phyloP scores from a whole-genome alignment of 2,329 filamentous ascomycete genomes.

The Metarhizium rileyi region DNA sequence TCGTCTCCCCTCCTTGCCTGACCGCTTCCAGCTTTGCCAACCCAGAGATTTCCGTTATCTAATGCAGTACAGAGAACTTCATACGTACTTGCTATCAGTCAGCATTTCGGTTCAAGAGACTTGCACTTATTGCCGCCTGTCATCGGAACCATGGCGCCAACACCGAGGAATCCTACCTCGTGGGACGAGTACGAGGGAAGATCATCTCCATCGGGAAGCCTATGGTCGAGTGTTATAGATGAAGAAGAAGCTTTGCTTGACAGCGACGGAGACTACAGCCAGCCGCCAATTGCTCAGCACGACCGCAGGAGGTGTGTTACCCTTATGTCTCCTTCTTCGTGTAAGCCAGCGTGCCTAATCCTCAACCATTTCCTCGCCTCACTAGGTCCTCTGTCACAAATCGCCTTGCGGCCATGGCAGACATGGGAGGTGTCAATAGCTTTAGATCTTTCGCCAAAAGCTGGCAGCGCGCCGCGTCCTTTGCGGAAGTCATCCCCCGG shows the following conservation, averaged over 20 bases:
- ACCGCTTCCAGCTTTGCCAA: background rate
- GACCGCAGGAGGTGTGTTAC: constrained; percentile 20
- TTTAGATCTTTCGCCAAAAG: constrained; percentile 88
- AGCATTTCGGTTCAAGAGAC: background rate
- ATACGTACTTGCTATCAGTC: no score
- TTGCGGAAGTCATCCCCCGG: constrained; percentile 77
- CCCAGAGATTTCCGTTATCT: no score
- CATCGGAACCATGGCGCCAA: constrained; percentile 5
- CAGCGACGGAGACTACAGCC: constrained; percentile 24
- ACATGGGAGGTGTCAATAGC: constrained; percentile 85
- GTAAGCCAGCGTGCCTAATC: background rate
- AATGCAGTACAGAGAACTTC: no score
- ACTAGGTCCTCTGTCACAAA: constrained; percentile 49
- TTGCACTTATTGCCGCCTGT: background rate
- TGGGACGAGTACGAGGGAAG: constrained; percentile 39
- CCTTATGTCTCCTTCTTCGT: background rate
- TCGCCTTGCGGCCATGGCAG: constrained; percentile 46
- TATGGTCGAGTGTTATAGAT: constrained; percentile 30
- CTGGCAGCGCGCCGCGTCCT: constrained; percentile 83
- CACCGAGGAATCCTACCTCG: constrained; percentile 28
- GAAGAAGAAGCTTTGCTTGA: constrained; percentile 38
- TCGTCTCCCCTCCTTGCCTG: background rate
- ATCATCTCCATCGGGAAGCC: constrained; percentile 31
- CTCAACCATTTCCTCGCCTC: background rate
- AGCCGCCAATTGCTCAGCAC: constrained; percentile 15